Conservation (phyloP, 139 green algal species). For the Micractinium sp. region DNA sequence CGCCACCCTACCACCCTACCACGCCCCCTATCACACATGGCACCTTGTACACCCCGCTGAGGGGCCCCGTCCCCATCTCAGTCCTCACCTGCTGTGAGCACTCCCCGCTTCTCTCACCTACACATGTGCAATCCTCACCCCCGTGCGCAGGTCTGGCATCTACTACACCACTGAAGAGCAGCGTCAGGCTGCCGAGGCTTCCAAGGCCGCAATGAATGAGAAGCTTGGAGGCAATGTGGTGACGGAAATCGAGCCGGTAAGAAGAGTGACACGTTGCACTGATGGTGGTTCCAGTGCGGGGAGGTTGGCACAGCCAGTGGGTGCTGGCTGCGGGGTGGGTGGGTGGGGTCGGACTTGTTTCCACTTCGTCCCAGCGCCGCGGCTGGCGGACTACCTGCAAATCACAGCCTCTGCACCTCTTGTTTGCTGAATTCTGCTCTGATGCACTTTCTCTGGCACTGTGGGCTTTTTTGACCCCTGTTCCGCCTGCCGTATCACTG, state of each 20-base stretch:
- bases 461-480: no score
- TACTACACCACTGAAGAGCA: constrained; percentile 74
- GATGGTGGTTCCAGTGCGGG: constrained; percentile 49
- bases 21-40: neutral
- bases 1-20: no score
- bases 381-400: neutral
- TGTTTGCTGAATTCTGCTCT: no score
- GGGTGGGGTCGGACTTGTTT: no score
- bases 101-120: neutral
- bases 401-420: neutral
- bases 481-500: neutral
- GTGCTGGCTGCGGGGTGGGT: neutral
- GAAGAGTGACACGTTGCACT: constrained; percentile 15
- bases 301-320: neutral
- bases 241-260: constrained; percentile 51
- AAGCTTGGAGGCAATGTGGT: constrained; percentile 46
- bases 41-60: neutral
- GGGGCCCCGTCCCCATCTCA: no score
- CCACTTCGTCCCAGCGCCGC: no score
- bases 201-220: constrained; percentile 23
- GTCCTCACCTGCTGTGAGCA: neutral
- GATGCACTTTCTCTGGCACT: neutral
- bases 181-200: constrained; percentile 23
- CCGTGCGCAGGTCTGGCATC: constrained; percentile 64
- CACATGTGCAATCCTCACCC: no score